Percentiles rank a stretch among this genome's conserved stretches.
Evolutionary conservation across 306 rosid genomes (phyloP).

Genomic region (Castanospermum australe): DNA sequence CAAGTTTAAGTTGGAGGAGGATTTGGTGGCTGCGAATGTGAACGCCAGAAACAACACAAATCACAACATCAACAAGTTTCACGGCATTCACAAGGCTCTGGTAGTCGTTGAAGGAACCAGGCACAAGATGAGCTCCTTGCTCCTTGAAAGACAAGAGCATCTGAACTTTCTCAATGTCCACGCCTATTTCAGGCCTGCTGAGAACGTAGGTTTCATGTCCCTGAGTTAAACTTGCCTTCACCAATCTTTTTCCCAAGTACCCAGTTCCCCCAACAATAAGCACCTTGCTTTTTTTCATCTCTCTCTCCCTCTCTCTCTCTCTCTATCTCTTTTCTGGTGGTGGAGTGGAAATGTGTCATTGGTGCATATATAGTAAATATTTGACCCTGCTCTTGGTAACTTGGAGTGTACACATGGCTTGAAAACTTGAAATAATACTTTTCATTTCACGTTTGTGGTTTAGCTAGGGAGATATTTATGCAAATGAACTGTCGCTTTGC

Average conservation of each 20-base stretch:
- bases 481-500: not conserved
- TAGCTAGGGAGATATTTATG: not conserved
- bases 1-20: too few relatives aligned
- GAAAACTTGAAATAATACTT: not conserved
- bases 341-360: not conserved
- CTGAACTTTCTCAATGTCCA: slow-evolving; percentile 53
- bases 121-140: slow-evolving; percentile 49
- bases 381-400: not conserved
- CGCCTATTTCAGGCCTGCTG: too few relatives aligned
- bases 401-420: not conserved
- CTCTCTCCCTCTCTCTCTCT: not conserved
- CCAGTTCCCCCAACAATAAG: slow-evolving; percentile 58
- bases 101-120: slow-evolving; percentile 43
- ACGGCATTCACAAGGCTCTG: slow-evolving; percentile 49
- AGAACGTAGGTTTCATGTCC: too few relatives aligned
- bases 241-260: too few relatives aligned
- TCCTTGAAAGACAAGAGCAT: slow-evolving; percentile 47
- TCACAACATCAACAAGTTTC: too few relatives aligned
- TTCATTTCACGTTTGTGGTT: not conserved
- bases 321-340: not conserved
- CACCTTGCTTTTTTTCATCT: slow-evolving; percentile 43
- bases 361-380: not conserved
- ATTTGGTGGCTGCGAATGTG: too few relatives aligned
- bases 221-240: too few relatives aligned
- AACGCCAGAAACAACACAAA: too few relatives aligned